Conservation (phyloP, 2,329 filamentous ascomycete species). For the Penicillium sp. region DNA sequence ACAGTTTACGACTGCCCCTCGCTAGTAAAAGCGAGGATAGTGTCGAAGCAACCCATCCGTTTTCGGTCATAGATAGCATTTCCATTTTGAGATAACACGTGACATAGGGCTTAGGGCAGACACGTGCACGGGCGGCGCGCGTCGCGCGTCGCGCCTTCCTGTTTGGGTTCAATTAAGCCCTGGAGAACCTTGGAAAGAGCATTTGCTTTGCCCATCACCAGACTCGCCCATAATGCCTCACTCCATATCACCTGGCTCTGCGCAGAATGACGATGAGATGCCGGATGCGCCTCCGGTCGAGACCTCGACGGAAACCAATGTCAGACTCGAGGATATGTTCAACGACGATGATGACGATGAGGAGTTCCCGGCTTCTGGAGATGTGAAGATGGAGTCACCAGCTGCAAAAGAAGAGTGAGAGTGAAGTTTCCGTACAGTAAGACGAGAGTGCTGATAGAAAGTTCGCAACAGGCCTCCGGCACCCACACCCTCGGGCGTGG, state of each 20-base stretch:
- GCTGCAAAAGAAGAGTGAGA: constrained; percentile 40
- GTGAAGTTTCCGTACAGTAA: background rate
- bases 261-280: constrained; percentile 38
- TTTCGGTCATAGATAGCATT: constrained; percentile 6
- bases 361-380: constrained; percentile 55
- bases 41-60: constrained; percentile 6
- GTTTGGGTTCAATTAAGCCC: constrained; percentile 19
- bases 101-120: constrained; percentile 26
- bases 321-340: constrained; percentile 59
- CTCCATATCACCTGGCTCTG: constrained; percentile 40
- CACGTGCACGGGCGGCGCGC: constrained; percentile 15
- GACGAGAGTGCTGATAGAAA: constrained; percentile 11
- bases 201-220: background rate
- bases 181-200: background rate
- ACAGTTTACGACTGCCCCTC: background rate
- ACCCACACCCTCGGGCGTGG: constrained; percentile 53
- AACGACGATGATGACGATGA: constrained; percentile 54
- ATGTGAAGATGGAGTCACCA: constrained; percentile 42
- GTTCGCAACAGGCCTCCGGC: constrained; percentile 26
- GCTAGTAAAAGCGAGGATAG: background rate
- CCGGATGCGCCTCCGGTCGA: constrained; percentile 40
- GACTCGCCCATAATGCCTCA: constrained; percentile 35
- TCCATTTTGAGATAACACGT: constrained; percentile 5
- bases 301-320: constrained; percentile 19
- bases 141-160: constrained; percentile 23